Evolutionary conservation across 2,329 filamentous ascomycete genomes (phyloP).

Genomic region (Aspergillus fumigatus): DNA sequence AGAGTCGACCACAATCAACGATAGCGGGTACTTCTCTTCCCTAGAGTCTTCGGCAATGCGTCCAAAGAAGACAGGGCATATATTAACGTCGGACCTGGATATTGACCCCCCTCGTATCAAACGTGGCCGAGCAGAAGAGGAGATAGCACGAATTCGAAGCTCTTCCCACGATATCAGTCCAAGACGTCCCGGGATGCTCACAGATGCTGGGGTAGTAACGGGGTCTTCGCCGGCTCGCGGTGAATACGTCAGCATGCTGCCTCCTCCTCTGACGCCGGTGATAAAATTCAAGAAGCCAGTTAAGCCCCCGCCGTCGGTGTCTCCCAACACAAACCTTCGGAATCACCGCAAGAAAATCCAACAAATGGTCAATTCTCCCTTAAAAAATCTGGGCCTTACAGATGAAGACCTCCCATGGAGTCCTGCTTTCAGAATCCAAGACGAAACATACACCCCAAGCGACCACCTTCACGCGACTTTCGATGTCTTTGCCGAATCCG

Average conservation of each 20-base stretch:
- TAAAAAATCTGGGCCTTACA: constrained; percentile 42
- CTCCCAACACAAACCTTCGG: constrained; percentile 86
- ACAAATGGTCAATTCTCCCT: constrained; percentile 75
- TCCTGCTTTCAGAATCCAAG: constrained; percentile 49
- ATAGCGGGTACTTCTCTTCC: constrained; percentile 96
- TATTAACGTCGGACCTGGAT: constrained; percentile 69
- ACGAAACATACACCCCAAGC: constrained; percentile 39
- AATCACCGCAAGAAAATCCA: constrained; percentile 81
- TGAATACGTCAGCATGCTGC: constrained; percentile 56
- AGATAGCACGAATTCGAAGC: constrained; percentile 86
- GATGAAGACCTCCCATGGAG: constrained; percentile 43
- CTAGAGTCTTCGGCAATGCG: constrained; percentile 85
- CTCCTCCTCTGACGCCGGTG: constrained; percentile 75
- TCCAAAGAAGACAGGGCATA: constrained; percentile 58
- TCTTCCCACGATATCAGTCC: constrained; percentile 87
- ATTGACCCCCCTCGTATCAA: constrained; percentile 75
- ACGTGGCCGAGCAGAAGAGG: constrained; percentile 87
- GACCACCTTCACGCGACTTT: constrained; percentile 47
- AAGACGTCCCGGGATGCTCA: constrained; percentile 46
- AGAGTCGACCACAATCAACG: constrained; percentile 75
- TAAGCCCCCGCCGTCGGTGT: constrained; percentile 69
- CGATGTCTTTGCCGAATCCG: constrained; percentile 52
- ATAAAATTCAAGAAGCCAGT: constrained; percentile 71
- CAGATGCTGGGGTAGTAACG: constrained; percentile 27
- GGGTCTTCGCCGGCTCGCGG: constrained; percentile 67